Evolutionary conservation across 2,329 filamentous ascomycete genomes (phyloP), one percentile per base, ranked within the genome.

Genomic region (Calonectria crousiana): DNA sequence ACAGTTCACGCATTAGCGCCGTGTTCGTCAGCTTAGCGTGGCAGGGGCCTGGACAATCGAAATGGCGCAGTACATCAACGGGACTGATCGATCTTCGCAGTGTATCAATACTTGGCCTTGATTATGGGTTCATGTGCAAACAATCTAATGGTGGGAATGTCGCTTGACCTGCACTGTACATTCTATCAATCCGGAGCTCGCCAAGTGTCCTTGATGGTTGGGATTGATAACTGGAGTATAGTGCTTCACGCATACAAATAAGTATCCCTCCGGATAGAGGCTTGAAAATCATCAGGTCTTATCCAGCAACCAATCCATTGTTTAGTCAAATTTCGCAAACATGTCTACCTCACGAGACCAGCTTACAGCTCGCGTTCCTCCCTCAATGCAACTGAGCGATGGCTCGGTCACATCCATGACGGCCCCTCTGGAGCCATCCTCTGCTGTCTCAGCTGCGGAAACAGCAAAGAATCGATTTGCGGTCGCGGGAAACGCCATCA

Each of bases 401-500:
- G 49, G 49, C 49, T 52, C 49, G 18, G 49, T 26, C 26, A 18
- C 49, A 52, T 52, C 49, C 6, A 13, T 52, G 49, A 52, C 49
- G 49, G 49, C 49, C 23, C 64, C n/a, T 13, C 28, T 32, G n/a
- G 18, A 5, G n/a, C 13, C 23, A 67, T 14, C 10, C 20, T 23
- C 14, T 28, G 13, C 16, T 11, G 62, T 32, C 3, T 30, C 47
- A 18, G 13, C 64, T 9, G 49, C 20, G n/a, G 32, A 67, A 49
- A 38, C 28, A 26, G 64, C 47, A 8, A 34, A 49, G 9, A 34
- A 36, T 13, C 47, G 32, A 3, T 67, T 67, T 20, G 20, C 11
- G n/a, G 28, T 67, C n/a, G 38, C 32, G n/a, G 64, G 47, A 32
- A 67, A 53, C 32, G 64, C 64, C 44, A 67, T 67, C 23, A 67